A percentile compares a stretch with the other conserved stretches of the same genome.
These are phyloP conservation scores for Ceratobasidium sp. DNA, from an alignment of 1,284 basidiomycete genomes.

Conservation along the genomic window DNA sequence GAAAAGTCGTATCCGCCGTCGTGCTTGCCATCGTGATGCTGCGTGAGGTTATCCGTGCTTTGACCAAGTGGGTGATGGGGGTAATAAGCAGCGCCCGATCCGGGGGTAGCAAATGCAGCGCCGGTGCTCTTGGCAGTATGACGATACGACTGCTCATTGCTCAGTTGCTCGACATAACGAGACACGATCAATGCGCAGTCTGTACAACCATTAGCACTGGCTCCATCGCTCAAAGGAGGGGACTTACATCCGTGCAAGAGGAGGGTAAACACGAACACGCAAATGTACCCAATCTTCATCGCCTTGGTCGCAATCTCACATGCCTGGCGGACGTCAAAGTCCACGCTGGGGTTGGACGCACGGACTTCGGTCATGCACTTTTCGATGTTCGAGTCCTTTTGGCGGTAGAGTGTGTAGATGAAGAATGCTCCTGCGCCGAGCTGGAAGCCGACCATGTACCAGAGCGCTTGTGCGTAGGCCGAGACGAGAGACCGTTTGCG, in stretches of 20 bases:
- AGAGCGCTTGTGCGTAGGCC: conserved; percentile 56
- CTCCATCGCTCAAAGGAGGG: conserved; percentile 51
- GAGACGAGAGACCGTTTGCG: conserved; percentile 65
- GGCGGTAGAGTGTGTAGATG: conserved; percentile 59
- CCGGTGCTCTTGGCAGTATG: conserved; percentile 17
- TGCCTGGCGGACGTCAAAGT: conserved; percentile 52
- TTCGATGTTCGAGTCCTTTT: conserved; percentile 49
- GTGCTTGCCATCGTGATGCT: conserved; percentile 19
- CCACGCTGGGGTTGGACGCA: conserved; percentile 8
- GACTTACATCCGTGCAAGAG: conserved; percentile 45
- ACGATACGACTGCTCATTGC: conserved; percentile 52
- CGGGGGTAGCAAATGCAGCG: conserved; percentile 15
- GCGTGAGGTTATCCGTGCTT: conserved; percentile 14
- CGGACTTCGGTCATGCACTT: conserved; percentile 24
- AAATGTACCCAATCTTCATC: conserved; percentile 47
- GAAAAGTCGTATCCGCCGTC: conserved; percentile 6
- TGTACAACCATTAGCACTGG: conserved; percentile 50
- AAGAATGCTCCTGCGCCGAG: conserved; percentile 57
- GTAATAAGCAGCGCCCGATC: conserved; percentile 17
- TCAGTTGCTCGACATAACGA: conserved; percentile 64
- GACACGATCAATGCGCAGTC: conserved; percentile 64
- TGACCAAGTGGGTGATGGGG: conserved; percentile 20
- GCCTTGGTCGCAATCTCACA: conserved; percentile 56
- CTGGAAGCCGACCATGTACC: conserved; percentile 64
- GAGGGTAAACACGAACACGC: conserved; percentile 53